phyloP scores from a whole-genome alignment of 495 filamentous ascomycete species.

The Talaromyces stipitatus region DNA sequence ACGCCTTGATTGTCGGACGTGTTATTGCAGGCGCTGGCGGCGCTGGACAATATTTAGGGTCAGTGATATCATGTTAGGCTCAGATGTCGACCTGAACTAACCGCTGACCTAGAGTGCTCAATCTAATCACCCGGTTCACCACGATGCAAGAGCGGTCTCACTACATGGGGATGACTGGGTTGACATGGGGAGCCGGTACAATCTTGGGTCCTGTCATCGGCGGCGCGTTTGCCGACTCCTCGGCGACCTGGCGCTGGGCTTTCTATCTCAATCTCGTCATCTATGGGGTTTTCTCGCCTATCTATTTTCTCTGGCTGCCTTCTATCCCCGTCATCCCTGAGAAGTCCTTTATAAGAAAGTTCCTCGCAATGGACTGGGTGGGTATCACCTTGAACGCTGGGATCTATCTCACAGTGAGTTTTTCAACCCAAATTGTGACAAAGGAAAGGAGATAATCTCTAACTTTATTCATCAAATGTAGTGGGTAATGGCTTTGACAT shows the following conservation, averaged over 20 bases:
- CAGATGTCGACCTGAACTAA: not conserved
- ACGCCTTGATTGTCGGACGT: slow-evolving; percentile 45
- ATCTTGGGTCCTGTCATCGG: slow-evolving; percentile 49
- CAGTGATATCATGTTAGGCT: slow-evolving; percentile 11
- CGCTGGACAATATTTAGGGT: slow-evolving; percentile 10
- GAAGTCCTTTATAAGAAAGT: slow-evolving; percentile 1
- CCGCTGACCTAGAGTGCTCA: slow-evolving; percentile 5
- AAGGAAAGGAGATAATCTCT: not conserved
- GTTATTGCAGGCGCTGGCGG: slow-evolving; percentile 32
- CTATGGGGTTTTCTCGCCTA: slow-evolving; percentile 34
- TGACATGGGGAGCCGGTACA: slow-evolving; percentile 28
- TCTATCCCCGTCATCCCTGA: slow-evolving; percentile 9
- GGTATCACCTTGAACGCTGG: slow-evolving; percentile 16
- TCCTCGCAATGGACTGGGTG: slow-evolving; percentile 11
- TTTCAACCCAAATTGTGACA: not conserved
- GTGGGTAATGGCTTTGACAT: slow-evolving; percentile 14
- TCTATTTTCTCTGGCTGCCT: slow-evolving; percentile 44
- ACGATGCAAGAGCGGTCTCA: slow-evolving; percentile 22
- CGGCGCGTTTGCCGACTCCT: slow-evolving; percentile 38
- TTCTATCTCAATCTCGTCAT: slow-evolving; percentile 60
- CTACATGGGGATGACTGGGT: slow-evolving; percentile 23
- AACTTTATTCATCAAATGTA: not conserved
- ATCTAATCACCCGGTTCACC: slow-evolving; percentile 20
- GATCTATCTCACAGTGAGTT: slow-evolving; percentile 9
- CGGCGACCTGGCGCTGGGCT: slow-evolving; percentile 48